Evolutionary conservation across 2,329 filamentous ascomycete genomes (phyloP).

Genomic region (Colletotrichum tofieldiae): DNA sequence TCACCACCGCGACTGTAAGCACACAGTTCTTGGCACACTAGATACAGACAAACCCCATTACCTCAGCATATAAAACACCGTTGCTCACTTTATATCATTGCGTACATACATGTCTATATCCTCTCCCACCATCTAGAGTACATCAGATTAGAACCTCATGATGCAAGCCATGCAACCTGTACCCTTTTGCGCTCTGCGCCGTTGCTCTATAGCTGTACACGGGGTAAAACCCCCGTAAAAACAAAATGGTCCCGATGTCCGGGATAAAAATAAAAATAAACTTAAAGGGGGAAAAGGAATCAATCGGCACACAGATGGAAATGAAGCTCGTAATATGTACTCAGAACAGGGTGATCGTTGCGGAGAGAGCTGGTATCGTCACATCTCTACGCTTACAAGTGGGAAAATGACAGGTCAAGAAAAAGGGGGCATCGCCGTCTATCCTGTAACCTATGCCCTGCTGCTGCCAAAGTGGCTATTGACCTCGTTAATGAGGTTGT

Average conservation of each 20-base stretch:
- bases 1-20: background rate
- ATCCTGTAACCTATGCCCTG: slow-evolving; percentile 33
- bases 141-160: slow-evolving; percentile 58
- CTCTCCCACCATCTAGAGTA: slow-evolving; percentile 60
- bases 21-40: background rate
- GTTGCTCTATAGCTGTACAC: slow-evolving; percentile 56
- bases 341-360: slow-evolving; percentile 38
- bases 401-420: slow-evolving; percentile 18
- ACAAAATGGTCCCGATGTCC: slow-evolving; percentile 19
- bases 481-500: slow-evolving; percentile 64
- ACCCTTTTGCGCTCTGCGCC: slow-evolving; percentile 54
- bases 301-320: slow-evolving; percentile 23
- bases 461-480: slow-evolving; percentile 65
- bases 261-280: slow-evolving; percentile 19
- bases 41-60: background rate
- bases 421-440: slow-evolving; percentile 3
- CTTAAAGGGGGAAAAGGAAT: background rate
- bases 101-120: slow-evolving; percentile 59
- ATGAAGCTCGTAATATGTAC: slow-evolving; percentile 41
- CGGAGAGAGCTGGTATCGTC: slow-evolving; percentile 36
- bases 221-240: slow-evolving; percentile 16
- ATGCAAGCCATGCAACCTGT: slow-evolving; percentile 54
- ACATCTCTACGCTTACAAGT: slow-evolving; percentile 35
- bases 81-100: slow-evolving; percentile 46
- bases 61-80: no score